Evolutionary conservation across 2,329 filamentous ascomycete genomes (phyloP).

Genomic region (Colletotrichum australisinense): DNA sequence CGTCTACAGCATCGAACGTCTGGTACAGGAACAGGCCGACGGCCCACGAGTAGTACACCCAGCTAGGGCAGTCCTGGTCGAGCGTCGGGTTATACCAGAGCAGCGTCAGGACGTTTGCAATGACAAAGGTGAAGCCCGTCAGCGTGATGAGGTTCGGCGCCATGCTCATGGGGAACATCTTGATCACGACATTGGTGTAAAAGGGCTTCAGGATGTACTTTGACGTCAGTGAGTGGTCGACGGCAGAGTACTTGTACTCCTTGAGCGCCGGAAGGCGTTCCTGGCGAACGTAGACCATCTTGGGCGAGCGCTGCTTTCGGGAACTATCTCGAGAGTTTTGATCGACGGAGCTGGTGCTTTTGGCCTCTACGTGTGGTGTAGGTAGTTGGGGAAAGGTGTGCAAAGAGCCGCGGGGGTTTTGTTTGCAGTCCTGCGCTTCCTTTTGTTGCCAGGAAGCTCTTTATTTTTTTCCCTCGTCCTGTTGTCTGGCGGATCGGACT

Average conservation of each 20-base stretch:
- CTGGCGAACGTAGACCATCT: slow-evolving; percentile 96
- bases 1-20: slow-evolving; percentile 98
- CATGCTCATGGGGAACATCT: slow-evolving; percentile 95
- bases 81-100: slow-evolving; percentile 96
- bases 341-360: background rate
- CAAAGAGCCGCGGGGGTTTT: background rate
- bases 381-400: background rate
- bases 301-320: slow-evolving; percentile 38
- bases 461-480: background rate
- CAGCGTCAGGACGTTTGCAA: slow-evolving; percentile 89
- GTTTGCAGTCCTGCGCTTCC: background rate
- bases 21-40: slow-evolving; percentile 94
- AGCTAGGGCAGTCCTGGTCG: slow-evolving; percentile 91
- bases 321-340: background rate
- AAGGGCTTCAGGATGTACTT: slow-evolving; percentile 97
- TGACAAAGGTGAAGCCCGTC: slow-evolving; percentile 88
- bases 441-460: background rate
- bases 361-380: background rate
- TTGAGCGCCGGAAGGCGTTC: slow-evolving; percentile 88
- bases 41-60: slow-evolving; percentile 96
- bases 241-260: slow-evolving; percentile 93
- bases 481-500: slow-evolving; percentile 22
- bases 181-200: slow-evolving; percentile 94
- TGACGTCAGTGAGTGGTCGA: slow-evolving; percentile 91
- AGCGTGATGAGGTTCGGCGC: slow-evolving; percentile 90